Conservation (phyloP, 108 stramenopile species). For the Epithemia pelagica region DNA sequence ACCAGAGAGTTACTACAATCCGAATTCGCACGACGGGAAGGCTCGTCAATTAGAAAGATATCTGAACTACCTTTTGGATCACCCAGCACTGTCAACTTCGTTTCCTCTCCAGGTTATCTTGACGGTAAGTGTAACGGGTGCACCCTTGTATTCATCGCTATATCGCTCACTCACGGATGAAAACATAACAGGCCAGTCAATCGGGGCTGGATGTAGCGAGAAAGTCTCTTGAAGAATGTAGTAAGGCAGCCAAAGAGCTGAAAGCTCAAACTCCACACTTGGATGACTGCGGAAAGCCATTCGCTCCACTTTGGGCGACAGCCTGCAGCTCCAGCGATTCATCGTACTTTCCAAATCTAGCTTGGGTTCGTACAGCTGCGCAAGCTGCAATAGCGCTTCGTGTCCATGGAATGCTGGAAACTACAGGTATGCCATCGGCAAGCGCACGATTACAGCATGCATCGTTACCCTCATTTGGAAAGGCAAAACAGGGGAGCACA, state of each 20-base stretch:
- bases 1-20: slow-evolving; percentile 46
- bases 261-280: slow-evolving; percentile 34
- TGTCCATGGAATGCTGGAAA: slow-evolving; percentile 84
- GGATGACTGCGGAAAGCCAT: slow-evolving; percentile 26
- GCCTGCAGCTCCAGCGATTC: slow-evolving; percentile 16
- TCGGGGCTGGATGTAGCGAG: slow-evolving; percentile 82
- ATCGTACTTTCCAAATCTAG: slow-evolving; percentile 38
- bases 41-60: slow-evolving; percentile 63
- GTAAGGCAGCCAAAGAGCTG: slow-evolving; percentile 31
- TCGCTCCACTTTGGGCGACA: neutral
- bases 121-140: slow-evolving; percentile 54
- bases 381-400: slow-evolving; percentile 79
- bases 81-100: slow-evolving; percentile 70
- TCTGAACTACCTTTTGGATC: slow-evolving; percentile 78
- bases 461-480: slow-evolving; percentile 65
- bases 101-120: slow-evolving; percentile 78
- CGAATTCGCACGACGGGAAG: slow-evolving; percentile 35
- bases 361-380: slow-evolving; percentile 83
- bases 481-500: slow-evolving; percentile 32
- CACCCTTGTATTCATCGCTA: neutral
- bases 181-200: slow-evolving; percentile 78
- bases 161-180: too few relatives aligned
- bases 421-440: slow-evolving; percentile 66
- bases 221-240: slow-evolving; percentile 55
- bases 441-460: slow-evolving; percentile 86